Base-by-base conservation (phyloP, 306 rosid genomes). In the Rosa chinensis region DNA sequence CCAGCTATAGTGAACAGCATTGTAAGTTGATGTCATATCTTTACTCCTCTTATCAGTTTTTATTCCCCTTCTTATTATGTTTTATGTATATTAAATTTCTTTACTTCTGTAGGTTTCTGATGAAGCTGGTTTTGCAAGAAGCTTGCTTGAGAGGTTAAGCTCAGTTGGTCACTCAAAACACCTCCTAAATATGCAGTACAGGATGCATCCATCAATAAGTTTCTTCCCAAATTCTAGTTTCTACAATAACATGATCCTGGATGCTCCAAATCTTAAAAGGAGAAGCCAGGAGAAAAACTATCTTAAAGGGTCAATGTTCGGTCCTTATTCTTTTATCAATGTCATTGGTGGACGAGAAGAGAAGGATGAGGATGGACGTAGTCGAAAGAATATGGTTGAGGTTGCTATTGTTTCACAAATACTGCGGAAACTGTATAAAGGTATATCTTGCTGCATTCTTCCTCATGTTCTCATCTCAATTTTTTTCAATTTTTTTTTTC, bases 171-270 rank as follows among this genome's bases (percentile, higher is more conserved):
- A 85, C 72, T 70, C 89, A 5, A 89, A 83, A 64, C 89, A 89
- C 82, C 87, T 93, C 70, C 88, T 93, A 48, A 79, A 85, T 80
- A 72, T 82, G 61, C 97, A 93, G 72, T 93, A 93, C 82, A 81
- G 97, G 76, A 93, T 93, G 97, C 94, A 93, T 82, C 96, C 96
- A 35, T 86, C 89, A 7, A 88, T 93, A 64, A 91, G 94, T 73
- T 83, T 37, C 14, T 93, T 93, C 79, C 94, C 98, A 23, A 91
- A 93, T 85, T 80, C 82, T 10, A 73, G 79, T 42, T 91, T 91
- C 73, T 93, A 93, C 82, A 14, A 55, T 10, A 83, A 84, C 77
- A 81, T 71, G 86, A 85, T 93, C 66, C 52, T 81, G 9, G 89
- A 91, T 55, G 97, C 94, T 52, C 85, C 86, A 49, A 85, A 81